Conservation (phyloP, 495 filamentous ascomycete species). For the Hypoxylon intermedium region DNA sequence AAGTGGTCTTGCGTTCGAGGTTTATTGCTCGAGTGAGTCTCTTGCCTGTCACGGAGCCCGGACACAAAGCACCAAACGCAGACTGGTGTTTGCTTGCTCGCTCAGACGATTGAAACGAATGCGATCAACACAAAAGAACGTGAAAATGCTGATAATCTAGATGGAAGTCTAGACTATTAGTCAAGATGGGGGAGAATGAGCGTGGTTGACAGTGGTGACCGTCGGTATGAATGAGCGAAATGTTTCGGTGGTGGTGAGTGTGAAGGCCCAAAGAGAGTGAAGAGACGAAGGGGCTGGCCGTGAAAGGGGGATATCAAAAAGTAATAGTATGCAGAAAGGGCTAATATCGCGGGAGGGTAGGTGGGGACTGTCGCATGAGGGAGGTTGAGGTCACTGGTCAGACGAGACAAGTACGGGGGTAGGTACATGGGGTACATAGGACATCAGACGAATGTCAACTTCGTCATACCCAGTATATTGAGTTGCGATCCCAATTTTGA, state of each 20-base stretch:
- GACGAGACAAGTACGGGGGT: slow-evolving; percentile 38
- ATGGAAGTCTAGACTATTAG: slow-evolving; percentile 23
- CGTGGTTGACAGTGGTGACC: slow-evolving; percentile 25
- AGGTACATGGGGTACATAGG: slow-evolving; percentile 16
- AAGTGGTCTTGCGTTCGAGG: neutral
- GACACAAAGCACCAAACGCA: slow-evolving; percentile 15
- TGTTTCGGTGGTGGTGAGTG: slow-evolving; percentile 28
- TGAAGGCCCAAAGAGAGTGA: slow-evolving; percentile 22
- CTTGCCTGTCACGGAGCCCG: slow-evolving; percentile 22
- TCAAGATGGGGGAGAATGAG: slow-evolving; percentile 22
- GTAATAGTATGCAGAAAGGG: slow-evolving; percentile 23
- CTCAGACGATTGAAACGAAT: slow-evolving; percentile 38
- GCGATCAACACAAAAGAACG: slow-evolving; percentile 48
- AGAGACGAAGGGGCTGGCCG: slow-evolving; percentile 17
- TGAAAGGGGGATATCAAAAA: slow-evolving; percentile 24
- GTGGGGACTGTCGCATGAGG: slow-evolving; percentile 36
- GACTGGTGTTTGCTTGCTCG: slow-evolving; percentile 25
- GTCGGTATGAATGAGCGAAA: slow-evolving; percentile 33
- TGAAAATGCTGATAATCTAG: slow-evolving; percentile 33
- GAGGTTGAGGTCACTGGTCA: slow-evolving; percentile 37
- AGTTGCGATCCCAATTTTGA: neutral
- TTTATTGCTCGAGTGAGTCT: slow-evolving; percentile 1
- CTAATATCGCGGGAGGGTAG: slow-evolving; percentile 31
- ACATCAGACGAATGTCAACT: neutral
- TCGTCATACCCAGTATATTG: slow-evolving; percentile 1